Evolutionary conservation across 805 yeast species (phyloP).

Genomic region (Candida schatavii): DNA sequence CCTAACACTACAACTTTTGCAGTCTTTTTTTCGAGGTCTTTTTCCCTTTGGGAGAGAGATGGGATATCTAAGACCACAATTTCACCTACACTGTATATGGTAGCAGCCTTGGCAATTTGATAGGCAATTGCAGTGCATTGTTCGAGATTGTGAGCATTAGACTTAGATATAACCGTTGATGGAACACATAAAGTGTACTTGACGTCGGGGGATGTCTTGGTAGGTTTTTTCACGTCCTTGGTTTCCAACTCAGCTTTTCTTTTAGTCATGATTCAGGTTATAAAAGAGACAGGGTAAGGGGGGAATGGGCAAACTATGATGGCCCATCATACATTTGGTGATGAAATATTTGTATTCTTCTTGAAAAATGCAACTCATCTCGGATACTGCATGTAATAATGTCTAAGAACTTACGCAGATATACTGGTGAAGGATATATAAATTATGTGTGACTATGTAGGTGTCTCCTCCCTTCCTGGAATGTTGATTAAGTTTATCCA

Average conservation of each 20-base stretch:
- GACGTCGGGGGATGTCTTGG: conserved; percentile 18
- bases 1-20: conserved; percentile 19
- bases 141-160: conserved; percentile 61
- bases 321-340: no score
- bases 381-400: not conserved
- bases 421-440: not conserved
- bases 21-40: conserved; percentile 18
- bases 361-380: not conserved
- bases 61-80: conserved; percentile 65
- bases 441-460: not conserved
- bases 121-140: conserved; percentile 74
- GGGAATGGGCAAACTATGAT: no score
- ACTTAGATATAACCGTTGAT: conserved; percentile 52
- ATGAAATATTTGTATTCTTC: no score
- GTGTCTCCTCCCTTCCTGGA: not conserved
- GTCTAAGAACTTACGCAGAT: not conserved
- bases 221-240: conserved; percentile 28
- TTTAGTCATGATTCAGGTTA: conserved; percentile 17
- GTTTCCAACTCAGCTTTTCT: conserved; percentile 19
- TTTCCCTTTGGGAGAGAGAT: conserved; percentile 14
- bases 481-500: not conserved
- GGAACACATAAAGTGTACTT: conserved; percentile 71
- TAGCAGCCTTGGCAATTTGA: conserved; percentile 75
- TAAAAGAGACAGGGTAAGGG: no score
- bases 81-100: conserved; percentile 69